phyloP scores from a whole-genome alignment of 345 rosid species.

The Citrus glauca region DNA sequence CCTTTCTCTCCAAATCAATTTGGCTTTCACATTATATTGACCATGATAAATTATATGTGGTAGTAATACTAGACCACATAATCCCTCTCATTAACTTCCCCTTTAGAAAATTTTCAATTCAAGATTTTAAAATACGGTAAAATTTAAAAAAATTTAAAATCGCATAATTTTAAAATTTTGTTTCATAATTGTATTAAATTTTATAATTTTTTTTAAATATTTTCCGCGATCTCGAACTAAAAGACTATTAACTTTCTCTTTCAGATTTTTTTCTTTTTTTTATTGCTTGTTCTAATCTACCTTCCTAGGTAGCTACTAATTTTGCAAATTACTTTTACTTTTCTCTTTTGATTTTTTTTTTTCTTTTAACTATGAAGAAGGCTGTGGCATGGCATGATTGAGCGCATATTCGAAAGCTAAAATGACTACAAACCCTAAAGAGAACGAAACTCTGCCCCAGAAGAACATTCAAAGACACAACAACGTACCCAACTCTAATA shows the following conservation, averaged over 20 bases:
- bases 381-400: background rate
- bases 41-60: too few relatives aligned
- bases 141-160: fast-evolving
- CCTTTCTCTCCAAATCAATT: too few relatives aligned
- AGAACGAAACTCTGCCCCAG: background rate
- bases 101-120: too few relatives aligned
- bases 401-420: constrained; percentile 4
- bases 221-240: fast-evolving
- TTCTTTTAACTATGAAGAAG: too few relatives aligned
- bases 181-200: too few relatives aligned
- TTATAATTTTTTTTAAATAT: too few relatives aligned
- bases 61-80: fast-evolving
- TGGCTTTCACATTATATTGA: too few relatives aligned
- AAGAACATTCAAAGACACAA: constrained; percentile 7
- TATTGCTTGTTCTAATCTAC: background rate
- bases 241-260: too few relatives aligned
- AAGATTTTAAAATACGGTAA: fast-evolving
- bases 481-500: background rate
- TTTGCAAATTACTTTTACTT: background rate
- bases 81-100: too few relatives aligned
- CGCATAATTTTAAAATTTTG: fast-evolving
- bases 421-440: background rate
- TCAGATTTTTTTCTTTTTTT: too few relatives aligned
- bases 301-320: background rate
- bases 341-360: too few relatives aligned